Evolutionary conservation across 1,284 basidiomycete species (phyloP).

Genomic region (Fistulinella cinereoalba): DNA sequence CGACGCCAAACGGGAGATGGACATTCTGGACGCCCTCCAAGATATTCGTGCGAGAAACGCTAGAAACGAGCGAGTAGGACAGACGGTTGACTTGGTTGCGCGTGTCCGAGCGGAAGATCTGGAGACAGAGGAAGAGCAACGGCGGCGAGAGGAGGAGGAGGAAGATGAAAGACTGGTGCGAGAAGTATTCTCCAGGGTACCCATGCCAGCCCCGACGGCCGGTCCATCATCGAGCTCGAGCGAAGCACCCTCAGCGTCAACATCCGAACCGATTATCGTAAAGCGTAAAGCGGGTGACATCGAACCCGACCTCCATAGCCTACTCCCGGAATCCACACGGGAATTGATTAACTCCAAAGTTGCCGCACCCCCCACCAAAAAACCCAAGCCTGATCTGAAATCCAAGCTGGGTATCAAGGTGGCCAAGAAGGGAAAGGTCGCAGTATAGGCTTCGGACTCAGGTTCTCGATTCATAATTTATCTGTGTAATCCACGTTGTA

Average conservation of each 20-base stretch:
- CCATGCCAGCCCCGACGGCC: conserved; percentile 37
- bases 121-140: conserved; percentile 67
- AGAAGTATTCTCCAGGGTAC: conserved; percentile 81
- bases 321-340: conserved; percentile 73
- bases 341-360: conserved; percentile 58
- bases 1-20: conserved; percentile 97
- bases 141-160: conserved; percentile 69
- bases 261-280: conserved; percentile 62
- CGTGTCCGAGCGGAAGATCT: conserved; percentile 59
- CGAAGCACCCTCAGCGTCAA: conserved; percentile 31
- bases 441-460: conserved; percentile 16
- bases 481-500: conserved; percentile 3
- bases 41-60: conserved; percentile 94
- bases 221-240: conserved; percentile 25
- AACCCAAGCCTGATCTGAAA: conserved; percentile 59
- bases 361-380: conserved; percentile 51
- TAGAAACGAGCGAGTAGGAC: conserved; percentile 78
- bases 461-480: conserved; percentile 11
- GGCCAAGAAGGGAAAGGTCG: conserved; percentile 52
- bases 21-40: conserved; percentile 93
- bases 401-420: conserved; percentile 72
- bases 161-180: conserved; percentile 90
- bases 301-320: conserved; percentile 67
- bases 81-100: conserved; percentile 60
- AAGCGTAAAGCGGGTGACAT: conserved; percentile 75